A percentile compares a stretch with the other conserved stretches of the same genome.
Conservation (phyloP, 371 early-diverging fungal genomes). For the Apophysomyces ossiformis region DNA sequence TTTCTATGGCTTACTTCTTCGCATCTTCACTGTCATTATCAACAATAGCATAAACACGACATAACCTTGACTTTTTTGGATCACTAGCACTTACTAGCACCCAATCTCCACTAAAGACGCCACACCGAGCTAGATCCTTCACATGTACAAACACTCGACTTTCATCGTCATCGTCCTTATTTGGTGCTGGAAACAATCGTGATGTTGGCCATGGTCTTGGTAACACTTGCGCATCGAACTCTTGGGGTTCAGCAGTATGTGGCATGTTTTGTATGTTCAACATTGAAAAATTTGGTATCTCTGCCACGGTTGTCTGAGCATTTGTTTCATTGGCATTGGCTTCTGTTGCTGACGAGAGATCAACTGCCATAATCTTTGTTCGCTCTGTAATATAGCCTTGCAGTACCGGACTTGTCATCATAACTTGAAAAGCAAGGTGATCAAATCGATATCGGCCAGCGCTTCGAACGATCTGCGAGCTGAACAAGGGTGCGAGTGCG, state of each 20-base stretch:
- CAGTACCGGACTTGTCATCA: slow-evolving; percentile 71
- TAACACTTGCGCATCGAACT: slow-evolving; percentile 42
- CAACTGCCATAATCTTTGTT: slow-evolving; percentile 38
- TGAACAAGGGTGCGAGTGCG: slow-evolving; percentile 21
- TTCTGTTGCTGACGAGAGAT: slow-evolving; percentile 41
- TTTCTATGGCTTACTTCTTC: slow-evolving; percentile 20
- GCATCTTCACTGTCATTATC: slow-evolving; percentile 6
- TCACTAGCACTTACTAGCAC: slow-evolving; percentile 41
- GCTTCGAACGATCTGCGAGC: slow-evolving; percentile 51
- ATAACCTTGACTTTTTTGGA: slow-evolving; percentile 53
- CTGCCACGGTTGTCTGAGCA: slow-evolving; percentile 13
- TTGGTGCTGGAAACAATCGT: slow-evolving; percentile 58
- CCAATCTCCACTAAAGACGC: slow-evolving; percentile 83
- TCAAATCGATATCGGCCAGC: slow-evolving; percentile 37
- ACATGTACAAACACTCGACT: slow-evolving; percentile 61
- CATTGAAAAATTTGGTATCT: slow-evolving; percentile 26
- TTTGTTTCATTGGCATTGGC: slow-evolving; percentile 9
- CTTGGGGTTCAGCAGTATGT: slow-evolving; percentile 36
- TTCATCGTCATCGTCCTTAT: slow-evolving; percentile 59
- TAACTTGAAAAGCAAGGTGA: slow-evolving; percentile 33
- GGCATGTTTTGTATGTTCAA: slow-evolving; percentile 26
- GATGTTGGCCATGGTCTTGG: slow-evolving; percentile 51
- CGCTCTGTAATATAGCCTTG: slow-evolving; percentile 63
- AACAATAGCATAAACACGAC: slow-evolving; percentile 50
- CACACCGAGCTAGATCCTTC: slow-evolving; percentile 61